These are phyloP conservation scores for Torulaspora microellipsoides DNA, from an alignment of 805 yeast genomes.

Conservation along the genomic window DNA sequence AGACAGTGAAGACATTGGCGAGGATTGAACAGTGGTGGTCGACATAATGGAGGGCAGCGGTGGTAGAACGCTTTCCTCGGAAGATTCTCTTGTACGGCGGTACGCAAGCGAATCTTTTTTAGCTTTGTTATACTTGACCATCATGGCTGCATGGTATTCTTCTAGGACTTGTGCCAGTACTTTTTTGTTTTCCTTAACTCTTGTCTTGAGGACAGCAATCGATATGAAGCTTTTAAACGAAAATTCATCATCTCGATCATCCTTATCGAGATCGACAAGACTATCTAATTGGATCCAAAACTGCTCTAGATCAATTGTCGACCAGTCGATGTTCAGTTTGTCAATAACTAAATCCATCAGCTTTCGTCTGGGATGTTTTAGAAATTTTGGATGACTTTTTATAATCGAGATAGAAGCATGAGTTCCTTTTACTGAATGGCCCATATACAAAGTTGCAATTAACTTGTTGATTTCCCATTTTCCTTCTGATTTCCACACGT, in stretches of 20 bases:
- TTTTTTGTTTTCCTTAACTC: constrained; percentile 18
- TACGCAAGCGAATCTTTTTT: background rate
- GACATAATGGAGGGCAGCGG: background rate
- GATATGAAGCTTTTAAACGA: constrained; percentile 23
- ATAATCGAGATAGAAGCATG: constrained; percentile 4
- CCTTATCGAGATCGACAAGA: constrained; percentile 4
- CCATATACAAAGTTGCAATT: constrained; percentile 17
- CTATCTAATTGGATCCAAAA: constrained; percentile 21
- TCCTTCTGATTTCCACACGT: constrained; percentile 29
- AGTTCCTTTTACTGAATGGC: constrained; percentile 4
- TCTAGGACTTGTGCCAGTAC: constrained; percentile 10
- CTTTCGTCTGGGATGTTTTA: constrained; percentile 8
- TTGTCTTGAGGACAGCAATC: constrained; percentile 23
- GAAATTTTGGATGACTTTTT: constrained; percentile 7
- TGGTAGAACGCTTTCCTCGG: constrained; percentile 2
- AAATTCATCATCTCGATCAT: constrained; percentile 8
- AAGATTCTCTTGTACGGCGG: constrained; percentile 1
- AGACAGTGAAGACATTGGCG: constrained; percentile 9
- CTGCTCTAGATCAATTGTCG: constrained; percentile 10
- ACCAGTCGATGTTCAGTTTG: constrained; percentile 24
- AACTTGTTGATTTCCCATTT: constrained; percentile 25
- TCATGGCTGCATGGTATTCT: constrained; percentile 15
- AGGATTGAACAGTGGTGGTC: background rate
- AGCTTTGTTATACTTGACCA: background rate
- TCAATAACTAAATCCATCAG: constrained; percentile 12